A percentile compares a stretch with the other conserved stretches of the same genome.
Evolutionary conservation across 331 rosid genomes (phyloP).

Genomic region (Acacia pycnantha): DNA sequence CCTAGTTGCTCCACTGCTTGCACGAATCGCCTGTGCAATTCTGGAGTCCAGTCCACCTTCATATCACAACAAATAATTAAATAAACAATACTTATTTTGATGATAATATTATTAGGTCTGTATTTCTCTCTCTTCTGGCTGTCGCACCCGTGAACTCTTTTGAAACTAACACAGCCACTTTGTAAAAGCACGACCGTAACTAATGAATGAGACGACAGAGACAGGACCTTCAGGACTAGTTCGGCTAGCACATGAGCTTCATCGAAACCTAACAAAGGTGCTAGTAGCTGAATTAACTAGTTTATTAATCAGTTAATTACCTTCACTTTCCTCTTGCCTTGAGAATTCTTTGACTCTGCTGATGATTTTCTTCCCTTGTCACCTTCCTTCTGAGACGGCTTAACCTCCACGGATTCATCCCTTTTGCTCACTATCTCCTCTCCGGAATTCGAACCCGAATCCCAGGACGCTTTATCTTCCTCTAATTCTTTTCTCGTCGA

Average conservation of each 20-base stretch:
- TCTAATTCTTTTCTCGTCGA: constrained; percentile 31
- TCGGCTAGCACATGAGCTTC: constrained; percentile 9
- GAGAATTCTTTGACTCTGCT: constrained; percentile 54
- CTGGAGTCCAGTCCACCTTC: constrained; percentile 99
- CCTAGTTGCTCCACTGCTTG: constrained; percentile 98
- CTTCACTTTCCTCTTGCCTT: constrained; percentile 86
- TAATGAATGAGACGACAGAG: constrained; percentile 32
- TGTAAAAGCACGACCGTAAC: constrained; percentile 2
- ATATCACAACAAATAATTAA: not conserved
- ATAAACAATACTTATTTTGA: not conserved
- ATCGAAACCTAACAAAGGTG: not conserved
- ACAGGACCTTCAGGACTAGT: constrained; percentile 24
- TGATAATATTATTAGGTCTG: not conserved
- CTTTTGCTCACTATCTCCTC: constrained; percentile 57
- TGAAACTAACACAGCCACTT: not conserved
- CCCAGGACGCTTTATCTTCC: constrained; percentile 26
- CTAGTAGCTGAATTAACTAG: no score
- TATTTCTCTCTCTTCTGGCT: not conserved
- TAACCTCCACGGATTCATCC: constrained; percentile 25
- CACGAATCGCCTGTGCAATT: constrained; percentile 80
- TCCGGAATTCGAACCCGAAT: constrained; percentile 26
- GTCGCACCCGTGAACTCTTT: constrained; percentile 42
- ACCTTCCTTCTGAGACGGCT: constrained; percentile 29
- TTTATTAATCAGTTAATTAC: constrained; percentile 27
- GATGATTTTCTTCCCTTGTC: constrained; percentile 58